These are phyloP conservation scores for Globisporangium cylindrosporum DNA, from an alignment of 352 stramenopile genomes.

Conservation along the genomic window DNA sequence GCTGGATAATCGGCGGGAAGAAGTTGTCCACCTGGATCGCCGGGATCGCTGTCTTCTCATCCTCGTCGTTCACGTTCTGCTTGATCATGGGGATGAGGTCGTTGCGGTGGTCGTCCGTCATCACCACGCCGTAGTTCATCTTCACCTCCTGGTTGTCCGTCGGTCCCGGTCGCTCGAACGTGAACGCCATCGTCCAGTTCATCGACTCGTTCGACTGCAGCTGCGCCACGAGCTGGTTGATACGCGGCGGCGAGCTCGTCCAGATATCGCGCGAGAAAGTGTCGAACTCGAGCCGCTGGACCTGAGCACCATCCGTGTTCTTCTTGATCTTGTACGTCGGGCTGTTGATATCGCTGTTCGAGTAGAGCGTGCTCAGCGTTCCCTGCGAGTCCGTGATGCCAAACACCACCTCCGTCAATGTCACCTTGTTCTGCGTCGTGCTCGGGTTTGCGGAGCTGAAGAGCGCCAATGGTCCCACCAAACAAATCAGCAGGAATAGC, in stretches of 20 bases:
- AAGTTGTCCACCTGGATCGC: conserved; percentile 52
- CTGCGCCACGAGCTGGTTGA: conserved; percentile 66
- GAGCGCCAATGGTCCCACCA: conserved; percentile 71
- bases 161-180: conserved; percentile 65
- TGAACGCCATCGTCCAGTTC: conserved; percentile 72
- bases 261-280: conserved; percentile 76
- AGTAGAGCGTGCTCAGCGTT: conserved; percentile 75
- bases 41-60: conserved; percentile 24
- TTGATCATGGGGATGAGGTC: conserved; percentile 77
- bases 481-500: conserved; percentile 69
- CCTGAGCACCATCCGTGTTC: conserved; percentile 67
- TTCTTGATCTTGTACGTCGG: conserved; percentile 58
- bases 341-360: conserved; percentile 72
- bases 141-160: conserved; percentile 57
- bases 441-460: conserved; percentile 88
- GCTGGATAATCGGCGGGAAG: conserved; percentile 64
- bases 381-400: conserved; percentile 72
- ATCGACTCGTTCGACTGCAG: conserved; percentile 66
- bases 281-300: conserved; percentile 79
- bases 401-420: conserved; percentile 56
- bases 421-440: conserved; percentile 69
- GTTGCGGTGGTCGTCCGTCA: conserved; percentile 61
- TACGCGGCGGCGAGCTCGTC: conserved; percentile 64
- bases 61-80: conserved; percentile 34
- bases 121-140: conserved; percentile 38